Evolutionary conservation across 148 eudicot genomes (phyloP).

Genomic region (Chenopodium berlandieri): DNA sequence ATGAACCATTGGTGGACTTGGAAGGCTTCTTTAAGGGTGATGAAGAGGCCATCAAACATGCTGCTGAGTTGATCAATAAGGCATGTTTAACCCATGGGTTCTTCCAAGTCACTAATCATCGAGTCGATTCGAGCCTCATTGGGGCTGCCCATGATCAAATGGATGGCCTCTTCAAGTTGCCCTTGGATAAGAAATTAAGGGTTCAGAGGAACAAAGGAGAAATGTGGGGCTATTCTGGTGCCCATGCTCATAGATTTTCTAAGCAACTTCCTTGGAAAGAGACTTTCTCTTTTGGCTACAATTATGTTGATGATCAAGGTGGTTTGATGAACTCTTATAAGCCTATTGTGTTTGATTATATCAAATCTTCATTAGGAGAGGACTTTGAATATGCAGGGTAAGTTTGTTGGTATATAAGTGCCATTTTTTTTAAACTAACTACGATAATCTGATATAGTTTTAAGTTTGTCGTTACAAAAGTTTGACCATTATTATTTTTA

Average conservation of each 20-base stretch:
- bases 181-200: slow-evolving; percentile 28
- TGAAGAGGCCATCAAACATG: slow-evolving; percentile 24
- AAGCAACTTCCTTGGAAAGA: slow-evolving; percentile 44
- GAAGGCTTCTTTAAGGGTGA: slow-evolving; percentile 35
- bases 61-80: slow-evolving; percentile 25
- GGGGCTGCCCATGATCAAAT: slow-evolving; percentile 30
- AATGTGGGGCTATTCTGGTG: slow-evolving; percentile 45
- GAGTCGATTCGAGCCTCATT: slow-evolving; percentile 29
- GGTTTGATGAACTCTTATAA: not conserved
- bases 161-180: slow-evolving; percentile 31
- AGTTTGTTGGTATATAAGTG: not conserved
- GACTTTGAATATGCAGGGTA: slow-evolving; percentile 38
- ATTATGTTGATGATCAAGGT: slow-evolving; percentile 1
- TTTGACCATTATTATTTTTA: too few relatives aligned
- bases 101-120: slow-evolving; percentile 44
- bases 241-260: slow-evolving; percentile 40
- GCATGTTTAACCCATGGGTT: slow-evolving; percentile 45
- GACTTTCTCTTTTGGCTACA: slow-evolving; percentile 38
- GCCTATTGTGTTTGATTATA: slow-evolving; percentile 30
- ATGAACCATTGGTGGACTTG: slow-evolving; percentile 40
- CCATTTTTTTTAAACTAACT: too few relatives aligned
- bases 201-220: slow-evolving; percentile 35
- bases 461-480: too few relatives aligned
- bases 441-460: too few relatives aligned
- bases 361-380: slow-evolving; percentile 32